Evolutionary conservation across 345 rosid genomes (phyloP).

Genomic region (Linum lewisii): DNA sequence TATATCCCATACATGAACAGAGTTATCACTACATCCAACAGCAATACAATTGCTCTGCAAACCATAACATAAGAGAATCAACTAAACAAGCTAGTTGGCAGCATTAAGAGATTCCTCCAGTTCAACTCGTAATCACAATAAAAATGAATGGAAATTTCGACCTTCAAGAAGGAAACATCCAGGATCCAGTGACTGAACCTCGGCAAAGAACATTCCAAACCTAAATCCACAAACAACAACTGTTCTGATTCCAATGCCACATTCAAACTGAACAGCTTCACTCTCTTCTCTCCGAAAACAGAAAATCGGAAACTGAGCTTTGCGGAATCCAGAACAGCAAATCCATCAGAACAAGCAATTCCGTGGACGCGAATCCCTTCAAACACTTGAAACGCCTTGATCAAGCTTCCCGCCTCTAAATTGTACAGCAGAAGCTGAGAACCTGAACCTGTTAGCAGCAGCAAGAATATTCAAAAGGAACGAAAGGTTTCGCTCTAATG

Average conservation of each 20-base stretch:
- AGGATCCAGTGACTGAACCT: conserved; percentile 71
- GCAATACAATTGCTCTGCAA: conserved; percentile 45
- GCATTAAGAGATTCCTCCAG: no score
- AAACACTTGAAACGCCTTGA: conserved; percentile 64
- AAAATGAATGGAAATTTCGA: conserved; percentile 4
- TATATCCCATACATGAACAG: conserved; percentile 55
- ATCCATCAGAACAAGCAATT: conserved; percentile 29
- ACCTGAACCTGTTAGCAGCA: conserved; percentile 51
- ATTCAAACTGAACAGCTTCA: conserved; percentile 43
- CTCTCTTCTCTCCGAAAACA: conserved; percentile 66
- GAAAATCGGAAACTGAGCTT: conserved; percentile 31
- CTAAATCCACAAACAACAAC: conserved; percentile 26
- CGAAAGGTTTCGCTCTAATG: no score
- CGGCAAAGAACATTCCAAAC: conserved; percentile 44
- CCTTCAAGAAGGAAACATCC: conserved; percentile 70
- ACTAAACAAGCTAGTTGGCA: not conserved
- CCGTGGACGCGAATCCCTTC: conserved; percentile 88
- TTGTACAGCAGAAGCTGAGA: conserved; percentile 59
- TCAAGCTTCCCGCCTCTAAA: conserved; percentile 36
- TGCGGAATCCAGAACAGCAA: conserved; percentile 1
- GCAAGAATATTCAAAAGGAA: not conserved
- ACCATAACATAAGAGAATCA: conserved; percentile 7
- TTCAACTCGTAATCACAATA: not conserved
- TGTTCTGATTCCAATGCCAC: conserved; percentile 18
- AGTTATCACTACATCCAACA: conserved; percentile 79